These are phyloP conservation scores for Vanrija pseudolonga DNA, from an alignment of 1,284 basidiomycete species.

Conservation along the genomic window DNA sequence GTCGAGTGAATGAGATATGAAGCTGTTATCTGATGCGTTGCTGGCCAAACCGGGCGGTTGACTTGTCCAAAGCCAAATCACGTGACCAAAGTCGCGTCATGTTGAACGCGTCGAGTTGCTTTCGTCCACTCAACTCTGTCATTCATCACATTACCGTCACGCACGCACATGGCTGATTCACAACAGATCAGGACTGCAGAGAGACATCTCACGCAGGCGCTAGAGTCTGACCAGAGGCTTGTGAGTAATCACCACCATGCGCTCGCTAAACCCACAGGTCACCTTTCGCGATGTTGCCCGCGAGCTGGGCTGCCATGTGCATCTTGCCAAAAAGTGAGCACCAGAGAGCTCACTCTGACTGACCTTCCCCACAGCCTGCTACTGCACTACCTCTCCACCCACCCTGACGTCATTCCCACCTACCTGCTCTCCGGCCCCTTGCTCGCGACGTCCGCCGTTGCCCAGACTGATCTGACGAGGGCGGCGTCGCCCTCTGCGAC, in stretches of 20 bases:
- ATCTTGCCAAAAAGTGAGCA: slow-evolving; percentile 41
- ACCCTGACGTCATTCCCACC: slow-evolving; percentile 25
- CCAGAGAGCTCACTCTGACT: no score
- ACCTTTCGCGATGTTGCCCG: slow-evolving; percentile 39
- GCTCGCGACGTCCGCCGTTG: slow-evolving; percentile 21
- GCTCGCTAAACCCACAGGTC: slow-evolving; percentile 19
- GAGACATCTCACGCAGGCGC: slow-evolving; percentile 1
- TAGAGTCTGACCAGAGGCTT: slow-evolving; percentile 5
- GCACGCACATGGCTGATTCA: background rate
- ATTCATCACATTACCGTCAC: background rate
- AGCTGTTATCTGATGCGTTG: background rate
- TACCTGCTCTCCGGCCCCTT: slow-evolving; percentile 42
- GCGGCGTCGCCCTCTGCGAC: slow-evolving; percentile 10
- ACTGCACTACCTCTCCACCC: slow-evolving; percentile 18
- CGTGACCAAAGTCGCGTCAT: background rate
- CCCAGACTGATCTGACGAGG: slow-evolving; percentile 16
- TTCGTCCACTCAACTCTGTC: background rate
- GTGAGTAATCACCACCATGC: background rate
- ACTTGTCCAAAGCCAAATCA: background rate
- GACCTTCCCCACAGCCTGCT: slow-evolving; percentile 17
- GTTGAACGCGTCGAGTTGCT: background rate
- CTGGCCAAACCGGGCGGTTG: no score
- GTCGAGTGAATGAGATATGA: background rate
- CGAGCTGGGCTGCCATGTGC: slow-evolving; percentile 38
- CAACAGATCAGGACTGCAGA: background rate